These are phyloP conservation scores for Saccharomycopsis selenospora DNA, from an alignment of 805 yeast genomes.

Conservation along the genomic window DNA sequence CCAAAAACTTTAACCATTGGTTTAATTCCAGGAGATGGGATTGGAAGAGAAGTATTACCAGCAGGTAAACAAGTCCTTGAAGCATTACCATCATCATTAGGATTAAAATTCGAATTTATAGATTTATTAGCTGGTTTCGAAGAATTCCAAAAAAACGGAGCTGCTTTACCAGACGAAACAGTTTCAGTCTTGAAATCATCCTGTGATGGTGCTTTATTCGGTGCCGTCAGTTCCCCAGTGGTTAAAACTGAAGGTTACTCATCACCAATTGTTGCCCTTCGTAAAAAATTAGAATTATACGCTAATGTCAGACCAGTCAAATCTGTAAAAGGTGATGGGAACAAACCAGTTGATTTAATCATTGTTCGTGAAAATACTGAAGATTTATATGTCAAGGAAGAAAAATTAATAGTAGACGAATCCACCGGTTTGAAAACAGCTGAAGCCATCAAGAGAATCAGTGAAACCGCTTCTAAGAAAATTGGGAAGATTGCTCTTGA, in stretches of 20 bases:
- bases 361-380: conserved; percentile 98
- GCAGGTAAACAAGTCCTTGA: conserved; percentile 88
- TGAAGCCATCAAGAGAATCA: conserved; percentile 95
- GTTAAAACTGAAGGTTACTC: conserved; percentile 94
- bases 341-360: conserved; percentile 92
- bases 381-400: conserved; percentile 94
- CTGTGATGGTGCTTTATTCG: conserved; percentile 96
- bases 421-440: conserved; percentile 86
- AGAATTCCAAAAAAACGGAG: conserved; percentile 88
- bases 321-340: conserved; percentile 69
- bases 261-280: conserved; percentile 96
- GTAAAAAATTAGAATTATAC: conserved; percentile 89
- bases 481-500: conserved; percentile 90
- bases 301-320: conserved; percentile 98
- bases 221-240: conserved; percentile 95
- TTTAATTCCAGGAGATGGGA: conserved; percentile 97
- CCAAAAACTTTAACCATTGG: conserved; percentile 49
- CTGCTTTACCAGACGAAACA: conserved; percentile 91
- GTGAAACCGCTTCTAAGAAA: conserved; percentile 76
- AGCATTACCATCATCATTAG: conserved; percentile 67
- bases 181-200: conserved; percentile 65
- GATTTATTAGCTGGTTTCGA: conserved; percentile 93
- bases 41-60: conserved; percentile 96
- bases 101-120: conserved; percentile 76
- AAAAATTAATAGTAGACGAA: conserved; percentile 55